These are phyloP conservation scores for Cicer pinnatifidum DNA, from an alignment of 306 rosid species.

Conservation along the genomic window DNA sequence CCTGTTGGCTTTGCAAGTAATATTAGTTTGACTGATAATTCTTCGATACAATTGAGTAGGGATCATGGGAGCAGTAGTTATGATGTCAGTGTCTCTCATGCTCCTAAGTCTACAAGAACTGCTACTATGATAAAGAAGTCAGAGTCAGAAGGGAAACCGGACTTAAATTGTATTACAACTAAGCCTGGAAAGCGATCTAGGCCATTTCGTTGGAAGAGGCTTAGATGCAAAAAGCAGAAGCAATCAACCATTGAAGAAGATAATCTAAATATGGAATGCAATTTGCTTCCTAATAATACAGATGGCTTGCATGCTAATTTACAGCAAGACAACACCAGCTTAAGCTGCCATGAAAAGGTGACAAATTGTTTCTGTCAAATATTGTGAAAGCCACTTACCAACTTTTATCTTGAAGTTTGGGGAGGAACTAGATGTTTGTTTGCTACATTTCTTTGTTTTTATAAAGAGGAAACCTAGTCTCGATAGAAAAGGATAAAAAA, in stretches of 20 bases:
- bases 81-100: slow-evolving; percentile 44
- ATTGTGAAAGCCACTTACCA: slow-evolving; percentile 20
- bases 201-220: slow-evolving; percentile 77
- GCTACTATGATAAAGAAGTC: slow-evolving; percentile 18
- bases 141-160: slow-evolving; percentile 45
- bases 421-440: slow-evolving; percentile 9
- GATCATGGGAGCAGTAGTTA: slow-evolving; percentile 35
- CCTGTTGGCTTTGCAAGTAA: slow-evolving; percentile 42
- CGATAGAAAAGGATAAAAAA: slow-evolving; percentile 1
- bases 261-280: slow-evolving; percentile 31
- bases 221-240: slow-evolving; percentile 54
- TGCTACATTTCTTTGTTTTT: not conserved
- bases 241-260: slow-evolving; percentile 48
- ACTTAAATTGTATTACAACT: slow-evolving; percentile 41
- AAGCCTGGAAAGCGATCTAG: slow-evolving; percentile 63
- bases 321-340: slow-evolving; percentile 42
- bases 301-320: slow-evolving; percentile 45
- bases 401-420: slow-evolving; percentile 15
- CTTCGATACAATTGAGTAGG: slow-evolving; percentile 42
- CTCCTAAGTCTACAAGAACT: slow-evolving; percentile 37
- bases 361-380: slow-evolving; percentile 37
- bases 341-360: slow-evolving; percentile 54
- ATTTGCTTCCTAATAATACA: slow-evolving; percentile 26
- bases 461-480: not conserved
- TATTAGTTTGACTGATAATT: slow-evolving; percentile 33